Evolutionary conservation across 2,329 filamentous ascomycete genomes (phyloP), one percentile per base, ranked within the genome.

Genomic region (Aspergillus pseudoviridinutans): DNA sequence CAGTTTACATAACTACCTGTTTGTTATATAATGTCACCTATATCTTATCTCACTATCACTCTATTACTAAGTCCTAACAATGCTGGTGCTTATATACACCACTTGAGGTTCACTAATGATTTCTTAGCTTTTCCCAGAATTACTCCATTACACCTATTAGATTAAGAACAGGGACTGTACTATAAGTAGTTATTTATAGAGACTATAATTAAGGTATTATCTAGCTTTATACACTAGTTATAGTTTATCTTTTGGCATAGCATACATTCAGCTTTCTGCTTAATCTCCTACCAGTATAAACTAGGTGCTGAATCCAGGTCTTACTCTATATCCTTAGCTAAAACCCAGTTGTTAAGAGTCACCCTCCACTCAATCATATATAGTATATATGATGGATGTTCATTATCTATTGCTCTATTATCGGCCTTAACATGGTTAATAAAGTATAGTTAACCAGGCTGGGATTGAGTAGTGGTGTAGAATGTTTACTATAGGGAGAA

Each of bases 311-410:
- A 51, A 49, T 56, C 60, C 35, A 64, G 22, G 52, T 66, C 64
- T 58, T 61, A 54, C 58, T 67, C 61, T 10, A 58, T 68, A 27
- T 62, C 60, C 49, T 61, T 66, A 35, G 57, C 41, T 29, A 67
- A 28, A 5, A 55, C 38, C 49, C 57, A 58, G 25, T 67, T 65
- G 35, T 66, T 66, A 14, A 67, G 50, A 24, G 55, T 61, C 14
- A 67, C 57, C 51, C 60, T 66, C 61, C 58, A 66, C 54, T 67
- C 63, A 20, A 65, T 66, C 17, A 58, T 47, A 55, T 64, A 64
- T 14, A 51, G 58, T 22, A 59, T 57, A 32, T 42, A 42, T 20
- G 38, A 3, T 17, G 38, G 38, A 1, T 20, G 17, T 9, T 42
- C 38, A 42, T 42, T 17, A 42, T 42, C 38, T 42, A 17, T 20